A percentile compares a stretch with the other conserved stretches of the same genome.
Evolutionary conservation across 352 stramenopile genomes (phyloP).

Genomic region (Blastocystis sp.): DNA sequence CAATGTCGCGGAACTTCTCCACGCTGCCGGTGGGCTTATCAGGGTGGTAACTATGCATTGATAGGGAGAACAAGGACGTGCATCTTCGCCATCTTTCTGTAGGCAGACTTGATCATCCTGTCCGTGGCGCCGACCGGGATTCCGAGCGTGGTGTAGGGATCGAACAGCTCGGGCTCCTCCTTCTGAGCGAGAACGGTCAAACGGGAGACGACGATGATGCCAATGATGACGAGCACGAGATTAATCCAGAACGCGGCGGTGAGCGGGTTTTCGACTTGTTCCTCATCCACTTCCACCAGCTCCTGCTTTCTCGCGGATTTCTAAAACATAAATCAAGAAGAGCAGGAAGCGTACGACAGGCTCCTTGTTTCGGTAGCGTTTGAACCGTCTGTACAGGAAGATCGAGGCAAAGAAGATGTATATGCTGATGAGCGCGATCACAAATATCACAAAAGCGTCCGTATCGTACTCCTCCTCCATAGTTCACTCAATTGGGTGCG

Average conservation of each 20-base stretch:
- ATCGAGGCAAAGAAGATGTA: conserved; percentile 24
- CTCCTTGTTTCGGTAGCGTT: neutral
- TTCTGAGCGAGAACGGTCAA: neutral
- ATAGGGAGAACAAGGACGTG: neutral
- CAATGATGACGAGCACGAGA: conserved; percentile 28
- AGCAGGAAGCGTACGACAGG: neutral
- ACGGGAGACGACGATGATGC: neutral
- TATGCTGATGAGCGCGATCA: conserved; percentile 23
- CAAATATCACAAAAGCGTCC: conserved; percentile 34
- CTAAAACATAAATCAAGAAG: conserved; percentile 2
- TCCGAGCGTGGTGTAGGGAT: conserved; percentile 45
- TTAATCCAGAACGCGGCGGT: conserved; percentile 53
- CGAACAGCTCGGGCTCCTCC: conserved; percentile 48
- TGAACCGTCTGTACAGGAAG: conserved; percentile 22
- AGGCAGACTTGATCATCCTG: conserved; percentile 30
- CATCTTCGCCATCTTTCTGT: conserved; percentile 56
- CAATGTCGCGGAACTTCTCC: conserved; percentile 59
- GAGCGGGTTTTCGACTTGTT: neutral
- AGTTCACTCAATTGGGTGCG: neutral
- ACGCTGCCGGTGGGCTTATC: conserved; percentile 58
- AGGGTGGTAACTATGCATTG: conserved; percentile 50
- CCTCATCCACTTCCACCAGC: conserved; percentile 44
- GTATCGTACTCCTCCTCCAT: conserved; percentile 48
- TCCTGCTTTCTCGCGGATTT: conserved; percentile 16
- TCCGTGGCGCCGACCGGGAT: conserved; percentile 46